Evolutionary conservation across 345 rosid species (phyloP), one percentile per base, ranked within the genome.

Genomic region (Dipteronia sinensis): DNA sequence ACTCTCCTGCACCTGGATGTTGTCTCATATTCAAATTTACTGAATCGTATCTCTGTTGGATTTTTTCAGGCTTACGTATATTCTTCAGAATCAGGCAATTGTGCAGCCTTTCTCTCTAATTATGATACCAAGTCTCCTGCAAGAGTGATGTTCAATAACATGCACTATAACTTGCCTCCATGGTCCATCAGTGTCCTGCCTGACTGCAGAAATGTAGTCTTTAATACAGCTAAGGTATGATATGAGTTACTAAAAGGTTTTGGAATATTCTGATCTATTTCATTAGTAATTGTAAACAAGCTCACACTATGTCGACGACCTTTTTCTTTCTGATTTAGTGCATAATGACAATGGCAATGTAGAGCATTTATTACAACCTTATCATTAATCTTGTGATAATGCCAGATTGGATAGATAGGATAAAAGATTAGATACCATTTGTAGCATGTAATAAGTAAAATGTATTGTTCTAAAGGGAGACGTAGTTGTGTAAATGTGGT

Each of bases 111-210:
- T 83, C 98, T 97, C 4, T 89, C 97, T 34, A 97, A 97, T 86
- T 91, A 97, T 68, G 98, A 97, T 74, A 85, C 98, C 29, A 88
- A 94, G 78, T 93, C 97, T 10, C 82, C 97, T 46, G 88, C 92
- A 65, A 89, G 90, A 85, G 93, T 94, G 59, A 29, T 93, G 87
- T 94, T 97, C 88, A 97, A 94, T 77, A 94, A 93, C 82, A 94
- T 94, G 92, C 98, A 94, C 77, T 97, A 94, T 61, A 97, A 94
- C 86, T 85, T 97, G 76, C 99, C 98, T 73, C 98, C 99, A 75
- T 94, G 99, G 98, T 97, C 99, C 53, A 89, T 97, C 85, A 97
- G 98, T 78, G 88, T 97, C 78, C 98, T 97, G 76, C 98, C 99
- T 8, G 99, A 97, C 78, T 97, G 99, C 86, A 86, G 98, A 78